Percentiles rank a stretch among this genome's conserved stretches.
These are phyloP conservation scores for Dissophora globulifera DNA, from an alignment of 192 early-diverging fungal species.

Conservation along the genomic window DNA sequence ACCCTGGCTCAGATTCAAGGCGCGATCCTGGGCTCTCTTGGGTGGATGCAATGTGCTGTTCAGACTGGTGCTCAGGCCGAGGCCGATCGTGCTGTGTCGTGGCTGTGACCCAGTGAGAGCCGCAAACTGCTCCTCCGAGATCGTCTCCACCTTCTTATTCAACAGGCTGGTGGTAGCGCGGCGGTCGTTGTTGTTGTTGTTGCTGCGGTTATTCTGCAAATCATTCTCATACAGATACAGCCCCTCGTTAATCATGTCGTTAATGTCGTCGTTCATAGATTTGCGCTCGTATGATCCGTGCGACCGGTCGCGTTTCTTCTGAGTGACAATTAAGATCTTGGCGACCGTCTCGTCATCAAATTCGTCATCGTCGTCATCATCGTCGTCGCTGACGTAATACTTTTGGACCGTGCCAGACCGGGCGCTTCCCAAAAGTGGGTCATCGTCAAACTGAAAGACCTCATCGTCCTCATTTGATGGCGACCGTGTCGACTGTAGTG, in stretches of 20 bases:
- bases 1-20: constrained; percentile 5
- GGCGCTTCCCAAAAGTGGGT: constrained; percentile 64
- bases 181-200: constrained; percentile 40
- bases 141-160: constrained; percentile 67
- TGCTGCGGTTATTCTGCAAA: constrained; percentile 60
- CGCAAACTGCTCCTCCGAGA: constrained; percentile 66
- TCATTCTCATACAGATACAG: constrained; percentile 88
- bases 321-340: constrained; percentile 91
- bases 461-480: constrained; percentile 70
- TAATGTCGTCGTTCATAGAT: constrained; percentile 80
- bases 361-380: constrained; percentile 81
- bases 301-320: constrained; percentile 73
- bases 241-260: constrained; percentile 95
- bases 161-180: constrained; percentile 5
- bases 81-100: constrained; percentile 18
- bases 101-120: constrained; percentile 55
- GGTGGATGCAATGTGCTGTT: too few species aligned
- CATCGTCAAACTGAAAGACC: constrained; percentile 84
- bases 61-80: constrained; percentile 2
- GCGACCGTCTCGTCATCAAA: constrained; percentile 90
- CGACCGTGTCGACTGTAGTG: neutral
- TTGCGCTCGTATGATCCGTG: constrained; percentile 83
- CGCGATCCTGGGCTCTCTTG: neutral
- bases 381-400: constrained; percentile 66
- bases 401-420: constrained; percentile 56